A percentile compares a stretch with the other conserved stretches of the same genome.
phyloP scores from a whole-genome alignment of 179 eudicot species.

The Corrigiola litoralis region DNA sequence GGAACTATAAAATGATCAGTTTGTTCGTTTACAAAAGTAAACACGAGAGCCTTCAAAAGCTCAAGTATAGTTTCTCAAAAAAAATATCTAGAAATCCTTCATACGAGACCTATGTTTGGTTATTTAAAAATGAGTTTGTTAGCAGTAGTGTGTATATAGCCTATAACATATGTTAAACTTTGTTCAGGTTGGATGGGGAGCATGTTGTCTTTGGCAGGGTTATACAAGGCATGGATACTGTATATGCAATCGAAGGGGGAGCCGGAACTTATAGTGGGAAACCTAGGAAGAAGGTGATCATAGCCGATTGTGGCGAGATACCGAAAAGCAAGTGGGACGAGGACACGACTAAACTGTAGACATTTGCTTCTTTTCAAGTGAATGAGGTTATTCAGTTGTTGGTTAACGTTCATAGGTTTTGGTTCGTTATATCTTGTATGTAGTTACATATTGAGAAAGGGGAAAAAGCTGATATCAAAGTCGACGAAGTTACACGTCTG shows the following conservation, averaged over 20 bases:
- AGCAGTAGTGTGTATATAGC: too few species aligned
- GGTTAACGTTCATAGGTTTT: neutral
- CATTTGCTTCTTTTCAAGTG: conserved; percentile 7
- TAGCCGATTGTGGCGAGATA: conserved; percentile 86
- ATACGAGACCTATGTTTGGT: too few species aligned
- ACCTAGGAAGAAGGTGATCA: conserved; percentile 89
- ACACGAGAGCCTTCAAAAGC: neutral
- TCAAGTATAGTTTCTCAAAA: neutral
- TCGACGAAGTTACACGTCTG: neutral
- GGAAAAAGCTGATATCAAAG: neutral
- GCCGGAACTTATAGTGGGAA: conserved; percentile 97
- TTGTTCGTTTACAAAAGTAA: neutral
- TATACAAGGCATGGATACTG: conserved; percentile 91
- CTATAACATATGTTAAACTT: neutral
- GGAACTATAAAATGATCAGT: neutral
- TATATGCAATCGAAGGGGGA: conserved; percentile 90
- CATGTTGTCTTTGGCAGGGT: conserved; percentile 95
- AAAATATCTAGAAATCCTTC: too few species aligned
- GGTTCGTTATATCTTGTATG: conserved; percentile 12
- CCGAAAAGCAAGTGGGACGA: conserved; percentile 85
- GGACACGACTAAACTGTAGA: conserved; percentile 34
- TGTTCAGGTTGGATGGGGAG: conserved; percentile 87
- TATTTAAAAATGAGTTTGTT: too few species aligned
- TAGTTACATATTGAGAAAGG: neutral
- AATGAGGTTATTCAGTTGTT: neutral